Percentiles rank a stretch among this genome's conserved stretches.
Evolutionary conservation across 2,329 filamentous ascomycete species (phyloP).

Genomic region (Orbilia brochopaga): DNA sequence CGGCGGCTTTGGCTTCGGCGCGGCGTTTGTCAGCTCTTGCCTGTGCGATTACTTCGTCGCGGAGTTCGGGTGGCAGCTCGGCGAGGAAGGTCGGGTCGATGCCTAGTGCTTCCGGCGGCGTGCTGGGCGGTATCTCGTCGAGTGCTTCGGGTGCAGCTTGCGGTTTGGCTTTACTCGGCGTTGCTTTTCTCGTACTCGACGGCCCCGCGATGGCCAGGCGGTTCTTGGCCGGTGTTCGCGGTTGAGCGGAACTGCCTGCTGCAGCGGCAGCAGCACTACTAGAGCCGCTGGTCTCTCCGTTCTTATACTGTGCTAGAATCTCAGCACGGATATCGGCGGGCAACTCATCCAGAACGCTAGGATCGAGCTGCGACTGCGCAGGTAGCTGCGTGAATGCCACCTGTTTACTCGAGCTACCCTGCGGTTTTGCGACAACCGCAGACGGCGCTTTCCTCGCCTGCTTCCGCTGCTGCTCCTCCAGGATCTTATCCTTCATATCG

Average conservation of each 20-base stretch:
- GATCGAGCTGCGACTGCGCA: constrained; percentile 79
- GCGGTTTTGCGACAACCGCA: constrained; percentile 53
- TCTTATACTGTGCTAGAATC: constrained; percentile 72
- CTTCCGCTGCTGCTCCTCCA: constrained; percentile 63
- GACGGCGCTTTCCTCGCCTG: constrained; percentile 52
- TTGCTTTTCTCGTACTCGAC: constrained; percentile 63
- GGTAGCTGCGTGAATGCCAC: constrained; percentile 54
- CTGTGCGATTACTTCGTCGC: constrained; percentile 72
- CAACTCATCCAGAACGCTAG: constrained; percentile 79
- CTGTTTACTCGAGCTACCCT: constrained; percentile 58
- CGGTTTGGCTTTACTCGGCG: constrained; percentile 76
- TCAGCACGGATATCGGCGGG: constrained; percentile 87
- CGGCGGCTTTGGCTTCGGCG: constrained; percentile 64
- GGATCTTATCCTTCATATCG: constrained; percentile 79
- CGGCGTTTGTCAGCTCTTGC: constrained; percentile 47
- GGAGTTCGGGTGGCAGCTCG: constrained; percentile 80
- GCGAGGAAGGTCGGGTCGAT: constrained; percentile 68
- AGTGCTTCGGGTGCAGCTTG: constrained; percentile 60
- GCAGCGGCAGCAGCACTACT: constrained; percentile 26
- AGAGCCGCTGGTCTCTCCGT: constrained; percentile 39
- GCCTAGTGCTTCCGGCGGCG: constrained; percentile 33
- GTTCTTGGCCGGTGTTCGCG: constrained; percentile 66
- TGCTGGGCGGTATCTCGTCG: constrained; percentile 9
- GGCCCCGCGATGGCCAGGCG: constrained; percentile 60
- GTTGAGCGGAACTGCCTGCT: constrained; percentile 57